phyloP scores from a whole-genome alignment of 2,329 filamentous ascomycete species.

The Blastomyces silverae region DNA sequence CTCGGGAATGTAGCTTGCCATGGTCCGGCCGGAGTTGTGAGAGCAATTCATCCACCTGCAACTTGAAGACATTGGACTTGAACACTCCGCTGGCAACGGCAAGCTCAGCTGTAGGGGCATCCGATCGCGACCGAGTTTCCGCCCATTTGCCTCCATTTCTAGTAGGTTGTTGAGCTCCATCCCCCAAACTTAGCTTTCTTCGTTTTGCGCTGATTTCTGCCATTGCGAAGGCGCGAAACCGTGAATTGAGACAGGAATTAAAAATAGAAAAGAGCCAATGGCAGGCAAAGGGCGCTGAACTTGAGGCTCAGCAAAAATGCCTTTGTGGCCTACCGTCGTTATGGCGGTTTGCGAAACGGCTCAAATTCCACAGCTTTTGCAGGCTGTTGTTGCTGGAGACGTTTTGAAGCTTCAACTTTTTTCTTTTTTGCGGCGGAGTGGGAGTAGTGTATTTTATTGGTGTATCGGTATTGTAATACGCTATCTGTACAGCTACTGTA shows the following conservation, averaged over 20 bases:
- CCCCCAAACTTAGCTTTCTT: slow-evolving; percentile 42
- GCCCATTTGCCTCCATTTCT: slow-evolving; percentile 22
- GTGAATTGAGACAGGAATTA: neutral
- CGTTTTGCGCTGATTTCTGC: slow-evolving; percentile 38
- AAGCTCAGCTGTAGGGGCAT: slow-evolving; percentile 31
- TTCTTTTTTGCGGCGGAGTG: neutral
- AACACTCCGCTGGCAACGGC: slow-evolving; percentile 48
- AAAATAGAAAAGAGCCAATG: neutral
- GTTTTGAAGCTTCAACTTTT: slow-evolving; percentile 9
- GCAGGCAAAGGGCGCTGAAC: neutral
- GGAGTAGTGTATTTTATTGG: neutral
- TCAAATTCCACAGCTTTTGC: neutral
- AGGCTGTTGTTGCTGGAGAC: neutral
- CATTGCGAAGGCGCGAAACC: slow-evolving; percentile 23
- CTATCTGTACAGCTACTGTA: neutral
- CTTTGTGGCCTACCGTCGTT: neutral
- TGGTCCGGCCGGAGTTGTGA: slow-evolving; percentile 53
- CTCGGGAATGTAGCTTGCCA: slow-evolving; percentile 48
- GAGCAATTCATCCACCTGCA: slow-evolving; percentile 60
- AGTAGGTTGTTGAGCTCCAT: slow-evolving; percentile 20
- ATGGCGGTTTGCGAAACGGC: neutral
- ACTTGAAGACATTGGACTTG: slow-evolving; percentile 61
- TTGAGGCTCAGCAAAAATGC: neutral
- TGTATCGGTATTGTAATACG: neutral
- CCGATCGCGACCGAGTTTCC: slow-evolving; percentile 25